Evolutionary conservation across 176 grass and related monocot genomes (phyloP), one percentile per base, ranked within the genome.

Genomic region (Oryza glaberrima): DNA sequence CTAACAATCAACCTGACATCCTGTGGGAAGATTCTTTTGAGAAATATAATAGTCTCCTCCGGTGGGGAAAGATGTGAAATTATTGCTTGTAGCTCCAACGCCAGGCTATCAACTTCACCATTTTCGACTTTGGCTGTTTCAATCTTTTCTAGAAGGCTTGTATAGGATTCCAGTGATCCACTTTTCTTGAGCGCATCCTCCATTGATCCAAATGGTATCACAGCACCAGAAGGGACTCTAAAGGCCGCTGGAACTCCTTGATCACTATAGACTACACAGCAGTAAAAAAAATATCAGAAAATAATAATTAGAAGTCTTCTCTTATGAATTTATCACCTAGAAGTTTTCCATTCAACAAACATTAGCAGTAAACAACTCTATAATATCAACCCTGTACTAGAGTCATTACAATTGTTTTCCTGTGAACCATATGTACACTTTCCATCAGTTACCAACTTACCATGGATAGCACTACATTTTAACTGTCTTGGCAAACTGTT

Each of bases 171-270:
- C 63, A 86, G 35, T n/a, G 80, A 89, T 64, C 89, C 91, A 90
- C 73, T 95, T 82, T 88, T 98, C 88, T 90, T 90, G 75, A 98
- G 88, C 25, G 93, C 85, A 34, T 81, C 80, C 77, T 95, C 96
- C 96, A 98, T 95, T 56, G 87, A 92, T 58, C 96, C 96, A 85
- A 98, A 98, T 65, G 96, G 93, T 91, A 98, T 93, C 54, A 98
- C 93, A 61, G 91, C 96, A 69, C 96, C 91, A 16, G 87, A 85
- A 61, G 96, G 96, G 46, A 94, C 96, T 79, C 17, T 76, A 49
- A 94, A 98, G 77, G 88, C 46, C 52, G 91, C 91, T 38, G 91
- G 96, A 76, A 93, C 79, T 81, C 96, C 93, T 87, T 90, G 88
- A 52, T 95, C 96, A 77, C 54, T 98, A 81, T 83, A 92, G 83